Conservation (phyloP, 1,139 yeast species). For the Candida sojae region DNA sequence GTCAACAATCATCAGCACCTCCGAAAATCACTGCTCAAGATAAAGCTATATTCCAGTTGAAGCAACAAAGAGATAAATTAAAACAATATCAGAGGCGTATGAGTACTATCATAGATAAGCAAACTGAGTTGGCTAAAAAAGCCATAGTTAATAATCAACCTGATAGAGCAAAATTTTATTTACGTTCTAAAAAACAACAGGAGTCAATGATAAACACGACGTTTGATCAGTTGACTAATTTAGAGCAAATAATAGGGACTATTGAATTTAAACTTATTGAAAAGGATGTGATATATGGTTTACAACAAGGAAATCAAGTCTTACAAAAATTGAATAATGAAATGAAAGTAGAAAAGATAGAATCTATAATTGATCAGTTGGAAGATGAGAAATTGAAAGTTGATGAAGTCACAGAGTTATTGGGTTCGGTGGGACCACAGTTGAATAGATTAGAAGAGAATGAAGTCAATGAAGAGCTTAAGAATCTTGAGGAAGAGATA, state of each 20-base stretch:
- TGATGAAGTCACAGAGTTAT: constrained; percentile 56
- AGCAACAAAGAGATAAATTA: constrained; percentile 83
- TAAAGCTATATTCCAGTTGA: constrained; percentile 79
- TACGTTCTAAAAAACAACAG: constrained; percentile 82
- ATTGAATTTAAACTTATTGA: constrained; percentile 90
- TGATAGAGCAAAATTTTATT: constrained; percentile 65
- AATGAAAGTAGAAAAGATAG: constrained; percentile 78
- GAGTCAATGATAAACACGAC: constrained; percentile 67
- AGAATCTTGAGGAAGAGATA: constrained; percentile 47
- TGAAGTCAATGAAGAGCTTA: constrained; percentile 69
- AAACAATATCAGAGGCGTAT: constrained; percentile 72
- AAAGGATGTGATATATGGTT: constrained; percentile 77
- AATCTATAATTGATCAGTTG: constrained; percentile 77
- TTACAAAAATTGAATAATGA: constrained; percentile 75
- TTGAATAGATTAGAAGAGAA: constrained; percentile 59
- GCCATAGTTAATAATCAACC: constrained; percentile 57
- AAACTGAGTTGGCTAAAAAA: constrained; percentile 57
- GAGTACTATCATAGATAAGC: constrained; percentile 55
- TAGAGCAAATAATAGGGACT: constrained; percentile 71
- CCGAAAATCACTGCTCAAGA: constrained; percentile 75
- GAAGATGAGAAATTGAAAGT: constrained; percentile 83
- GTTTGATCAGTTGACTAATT: constrained; percentile 72
- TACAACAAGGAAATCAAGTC: constrained; percentile 77
- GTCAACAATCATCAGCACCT: constrained; percentile 48
- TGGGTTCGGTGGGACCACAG: constrained; percentile 38